A percentile compares a stretch with the other conserved stretches of the same genome.
Evolutionary conservation across 345 rosid genomes (phyloP).

Genomic region (Syzygium aromaticum): DNA sequence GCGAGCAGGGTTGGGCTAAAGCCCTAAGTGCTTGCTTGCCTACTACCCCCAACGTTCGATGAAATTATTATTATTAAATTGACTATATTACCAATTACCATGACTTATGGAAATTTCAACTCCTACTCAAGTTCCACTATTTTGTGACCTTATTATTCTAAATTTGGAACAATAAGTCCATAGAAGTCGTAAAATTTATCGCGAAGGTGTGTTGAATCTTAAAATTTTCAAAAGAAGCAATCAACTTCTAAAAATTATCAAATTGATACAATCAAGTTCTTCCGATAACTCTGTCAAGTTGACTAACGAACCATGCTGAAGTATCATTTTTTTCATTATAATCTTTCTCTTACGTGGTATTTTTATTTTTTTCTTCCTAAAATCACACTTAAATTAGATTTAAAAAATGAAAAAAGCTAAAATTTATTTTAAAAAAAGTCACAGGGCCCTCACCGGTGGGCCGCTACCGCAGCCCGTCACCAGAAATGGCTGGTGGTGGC

Average conservation of each 20-base stretch:
- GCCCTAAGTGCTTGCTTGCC: not conserved
- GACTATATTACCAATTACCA: too few relatives aligned
- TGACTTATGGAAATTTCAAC: not conserved
- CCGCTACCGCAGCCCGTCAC: not conserved
- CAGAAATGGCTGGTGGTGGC: not conserved
- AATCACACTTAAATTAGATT: not conserved
- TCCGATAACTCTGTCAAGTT: too few relatives aligned
- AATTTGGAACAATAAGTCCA: constrained; percentile 72
- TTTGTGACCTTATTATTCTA: not conserved
- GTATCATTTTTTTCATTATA: fast-evolving
- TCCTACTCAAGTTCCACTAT: not conserved
- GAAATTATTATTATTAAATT: not conserved
- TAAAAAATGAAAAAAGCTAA: fast-evolving
- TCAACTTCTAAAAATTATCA: not conserved
- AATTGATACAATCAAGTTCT: too few relatives aligned
- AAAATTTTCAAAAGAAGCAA: too few relatives aligned
- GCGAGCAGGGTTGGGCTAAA: not conserved
- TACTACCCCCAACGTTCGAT: not conserved
- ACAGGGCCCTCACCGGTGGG: not conserved
- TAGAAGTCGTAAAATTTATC: not conserved
- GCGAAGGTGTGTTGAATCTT: not conserved
- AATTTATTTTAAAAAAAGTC: not conserved
- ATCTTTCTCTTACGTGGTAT: fast-evolving
- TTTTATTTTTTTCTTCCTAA: not conserved
- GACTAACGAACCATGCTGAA: fast-evolving